Percentiles rank a stretch among this genome's conserved stretches.
Conservation (phyloP, 495 filamentous ascomycete species). For the Aspergillus ostianus region DNA sequence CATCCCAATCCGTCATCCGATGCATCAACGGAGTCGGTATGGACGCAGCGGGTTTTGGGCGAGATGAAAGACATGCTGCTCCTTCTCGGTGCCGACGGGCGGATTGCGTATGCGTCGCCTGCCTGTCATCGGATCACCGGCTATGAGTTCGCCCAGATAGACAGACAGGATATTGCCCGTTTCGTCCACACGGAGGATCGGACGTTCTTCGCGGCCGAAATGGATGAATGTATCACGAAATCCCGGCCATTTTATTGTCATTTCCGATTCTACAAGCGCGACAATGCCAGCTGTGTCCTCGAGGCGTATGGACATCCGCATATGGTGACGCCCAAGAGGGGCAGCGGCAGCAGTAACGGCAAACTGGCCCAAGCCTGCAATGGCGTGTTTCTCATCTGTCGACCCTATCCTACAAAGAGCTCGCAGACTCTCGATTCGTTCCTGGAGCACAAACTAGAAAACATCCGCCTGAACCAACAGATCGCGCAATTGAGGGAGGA, state of each 20-base stretch:
- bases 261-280: constrained; percentile 79
- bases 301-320: constrained; percentile 93
- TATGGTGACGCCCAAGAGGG: constrained; percentile 46
- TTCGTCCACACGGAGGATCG: constrained; percentile 89
- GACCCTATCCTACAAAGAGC: constrained; percentile 88
- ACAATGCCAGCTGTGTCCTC: constrained; percentile 74
- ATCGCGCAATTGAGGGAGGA: constrained; percentile 84
- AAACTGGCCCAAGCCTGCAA: constrained; percentile 60
- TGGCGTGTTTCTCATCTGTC: constrained; percentile 90
- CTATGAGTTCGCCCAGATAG: constrained; percentile 64
- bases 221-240: constrained; percentile 87
- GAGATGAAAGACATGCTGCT: constrained; percentile 89
- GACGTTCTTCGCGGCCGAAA: constrained; percentile 78
- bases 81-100: constrained; percentile 79
- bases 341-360: constrained; percentile 4
- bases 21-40: constrained; percentile 81
- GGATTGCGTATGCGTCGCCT: constrained; percentile 80
- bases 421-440: constrained; percentile 86
- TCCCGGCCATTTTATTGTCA: constrained; percentile 80
- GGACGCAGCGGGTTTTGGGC: constrained; percentile 84
- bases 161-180: constrained; percentile 71
- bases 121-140: constrained; percentile 78
- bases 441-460: constrained; percentile 96
- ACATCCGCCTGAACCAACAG: constrained; percentile 78
- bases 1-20: constrained; percentile 54